Evolutionary conservation across 306 rosid species (phyloP).

Genomic region (Myrica gale): DNA sequence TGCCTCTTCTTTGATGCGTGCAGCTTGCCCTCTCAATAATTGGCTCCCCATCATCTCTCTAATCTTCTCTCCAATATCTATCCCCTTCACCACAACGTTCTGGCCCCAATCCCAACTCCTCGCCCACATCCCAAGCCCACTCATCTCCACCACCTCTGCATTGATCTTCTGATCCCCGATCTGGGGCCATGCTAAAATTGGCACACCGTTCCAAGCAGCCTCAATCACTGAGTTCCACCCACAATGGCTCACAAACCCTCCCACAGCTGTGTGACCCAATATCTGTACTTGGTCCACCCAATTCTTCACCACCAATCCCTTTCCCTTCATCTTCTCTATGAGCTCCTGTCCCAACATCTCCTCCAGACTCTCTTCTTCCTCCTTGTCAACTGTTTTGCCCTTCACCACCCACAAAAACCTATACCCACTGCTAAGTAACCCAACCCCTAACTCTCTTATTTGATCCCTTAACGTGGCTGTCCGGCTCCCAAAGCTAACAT

Average conservation of each 20-base stretch:
- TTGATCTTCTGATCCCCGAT: conserved; percentile 56
- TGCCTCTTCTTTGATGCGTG: conserved; percentile 30
- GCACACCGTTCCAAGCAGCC: conserved; percentile 51
- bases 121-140: conserved; percentile 55
- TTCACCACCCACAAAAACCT: conserved; percentile 61
- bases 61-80: conserved; percentile 52
- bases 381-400: conserved; percentile 47
- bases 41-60: conserved; percentile 49
- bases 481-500: conserved; percentile 53
- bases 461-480: conserved; percentile 41
- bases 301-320: conserved; percentile 43
- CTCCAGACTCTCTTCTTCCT: conserved; percentile 36
- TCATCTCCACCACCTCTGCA: conserved; percentile 43
- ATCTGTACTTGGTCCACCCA: conserved; percentile 53
- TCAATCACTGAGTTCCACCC: conserved; percentile 59
- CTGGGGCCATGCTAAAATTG: conserved; percentile 54
- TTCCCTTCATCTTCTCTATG: conserved; percentile 31
- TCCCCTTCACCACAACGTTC: conserved; percentile 35
- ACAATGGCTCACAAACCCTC: conserved; percentile 57
- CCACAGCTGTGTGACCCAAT: conserved; percentile 40
- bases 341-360: conserved; percentile 37
- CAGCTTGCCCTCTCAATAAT: conserved; percentile 28
- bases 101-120: conserved; percentile 55
- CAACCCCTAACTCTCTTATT: conserved; percentile 47
- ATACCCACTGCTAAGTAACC: conserved; percentile 43